phyloP scores from a whole-genome alignment of 805 yeast genomes.

The Sugiyamaella boreocaroliniensis region DNA sequence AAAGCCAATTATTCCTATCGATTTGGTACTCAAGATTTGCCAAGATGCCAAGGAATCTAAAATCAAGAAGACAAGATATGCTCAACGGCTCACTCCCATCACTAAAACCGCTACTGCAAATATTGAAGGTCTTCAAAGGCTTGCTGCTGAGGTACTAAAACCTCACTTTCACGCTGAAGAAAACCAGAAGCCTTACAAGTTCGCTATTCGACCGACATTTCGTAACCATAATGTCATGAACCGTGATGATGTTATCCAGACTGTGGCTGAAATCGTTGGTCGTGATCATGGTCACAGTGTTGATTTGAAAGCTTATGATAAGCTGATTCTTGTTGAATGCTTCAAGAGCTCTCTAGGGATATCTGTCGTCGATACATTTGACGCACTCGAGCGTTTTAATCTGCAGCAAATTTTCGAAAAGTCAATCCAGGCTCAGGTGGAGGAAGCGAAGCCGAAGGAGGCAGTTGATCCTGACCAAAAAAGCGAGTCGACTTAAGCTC shows the following conservation, averaged over 20 bases:
- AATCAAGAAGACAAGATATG: constrained; percentile 52
- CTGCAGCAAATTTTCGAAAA: constrained; percentile 57
- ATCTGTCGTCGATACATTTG: constrained; percentile 63
- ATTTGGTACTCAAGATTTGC: constrained; percentile 59
- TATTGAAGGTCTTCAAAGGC: constrained; percentile 54
- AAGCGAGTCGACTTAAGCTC: no score
- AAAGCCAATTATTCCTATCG: constrained; percentile 71
- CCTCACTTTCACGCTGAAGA: constrained; percentile 58
- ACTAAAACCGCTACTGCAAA: constrained; percentile 67
- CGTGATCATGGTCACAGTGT: constrained; percentile 65
- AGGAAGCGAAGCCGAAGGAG: not conserved
- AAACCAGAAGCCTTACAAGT: constrained; percentile 37
- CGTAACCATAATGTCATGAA: constrained; percentile 72
- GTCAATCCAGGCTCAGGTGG: constrained; percentile 4
- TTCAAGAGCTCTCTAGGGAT: constrained; percentile 85
- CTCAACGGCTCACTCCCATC: constrained; percentile 78
- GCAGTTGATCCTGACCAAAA: not conserved
- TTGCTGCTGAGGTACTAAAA: constrained; percentile 53
- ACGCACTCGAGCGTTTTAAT: constrained; percentile 60
- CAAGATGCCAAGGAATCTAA: constrained; percentile 45
- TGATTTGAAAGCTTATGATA: constrained; percentile 72
- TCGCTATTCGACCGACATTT: constrained; percentile 74
- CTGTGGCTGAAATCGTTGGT: constrained; percentile 68
- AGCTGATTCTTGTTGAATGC: constrained; percentile 76
- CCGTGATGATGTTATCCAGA: constrained; percentile 64